Conservation (phyloP, 495 filamentous ascomycete genomes). For the Aspergillus nidulans region DNA sequence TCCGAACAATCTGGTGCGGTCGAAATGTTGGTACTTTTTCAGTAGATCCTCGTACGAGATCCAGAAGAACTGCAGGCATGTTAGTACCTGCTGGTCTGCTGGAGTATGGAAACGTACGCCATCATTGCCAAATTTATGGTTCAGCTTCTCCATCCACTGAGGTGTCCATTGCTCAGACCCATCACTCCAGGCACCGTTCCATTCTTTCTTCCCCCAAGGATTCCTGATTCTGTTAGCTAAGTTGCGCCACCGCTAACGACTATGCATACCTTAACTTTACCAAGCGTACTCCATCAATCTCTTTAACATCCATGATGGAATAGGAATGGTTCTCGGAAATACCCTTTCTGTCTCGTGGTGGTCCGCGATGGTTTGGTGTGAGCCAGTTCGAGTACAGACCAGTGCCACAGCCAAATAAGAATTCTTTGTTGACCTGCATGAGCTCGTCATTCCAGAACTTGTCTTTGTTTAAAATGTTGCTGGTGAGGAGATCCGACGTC, state of each 20-base stretch:
- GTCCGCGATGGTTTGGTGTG: conserved; percentile 34
- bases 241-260: not conserved
- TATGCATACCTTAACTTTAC: conserved; percentile 57
- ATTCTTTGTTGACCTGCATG: conserved; percentile 78
- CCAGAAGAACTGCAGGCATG: conserved; percentile 52
- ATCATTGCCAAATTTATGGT: conserved; percentile 85
- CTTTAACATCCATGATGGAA: conserved; percentile 76
- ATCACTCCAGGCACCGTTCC: conserved; percentile 80
- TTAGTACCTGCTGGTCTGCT: not conserved
- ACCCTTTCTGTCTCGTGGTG: conserved; percentile 57
- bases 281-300: conserved; percentile 70
- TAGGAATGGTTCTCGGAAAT: conserved; percentile 84
- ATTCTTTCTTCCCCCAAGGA: conserved; percentile 84
- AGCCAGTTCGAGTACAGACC: conserved; percentile 58
- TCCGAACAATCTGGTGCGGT: conserved; percentile 87
- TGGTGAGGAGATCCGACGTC: conserved; percentile 72
- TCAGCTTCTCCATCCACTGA: conserved; percentile 75
- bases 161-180: conserved; percentile 90
- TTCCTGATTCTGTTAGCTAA: conserved; percentile 49
- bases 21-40: conserved; percentile 74
- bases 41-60: conserved; percentile 78
- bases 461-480: conserved; percentile 82
- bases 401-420: conserved; percentile 80
- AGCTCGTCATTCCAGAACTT: conserved; percentile 86
- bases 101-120: conserved; percentile 44